Conservation (phyloP, 2,329 filamentous ascomycete species). For the Penicillium sumatraense region DNA sequence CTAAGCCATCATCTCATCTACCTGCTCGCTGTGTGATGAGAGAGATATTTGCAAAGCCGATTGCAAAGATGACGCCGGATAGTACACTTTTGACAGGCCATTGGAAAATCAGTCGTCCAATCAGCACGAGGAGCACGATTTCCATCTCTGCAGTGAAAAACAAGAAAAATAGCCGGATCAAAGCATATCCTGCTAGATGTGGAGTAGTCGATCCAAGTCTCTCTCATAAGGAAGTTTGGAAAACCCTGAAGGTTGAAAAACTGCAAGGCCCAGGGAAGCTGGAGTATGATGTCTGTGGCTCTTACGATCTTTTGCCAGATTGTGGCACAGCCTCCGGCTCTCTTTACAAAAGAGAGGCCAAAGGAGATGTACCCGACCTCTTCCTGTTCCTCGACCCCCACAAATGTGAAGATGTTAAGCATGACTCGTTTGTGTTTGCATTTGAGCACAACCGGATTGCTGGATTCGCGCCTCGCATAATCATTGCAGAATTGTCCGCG, state of each 20-base stretch:
- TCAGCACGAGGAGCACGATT: constrained; percentile 36
- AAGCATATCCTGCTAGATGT: constrained; percentile 43
- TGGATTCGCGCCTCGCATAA: constrained; percentile 51
- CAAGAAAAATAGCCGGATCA: constrained; percentile 22
- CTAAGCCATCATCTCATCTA: constrained; percentile 44
- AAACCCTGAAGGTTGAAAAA: constrained; percentile 15
- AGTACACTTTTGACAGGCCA: constrained; percentile 40
- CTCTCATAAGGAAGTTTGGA: constrained; percentile 52
- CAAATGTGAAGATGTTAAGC: constrained; percentile 48
- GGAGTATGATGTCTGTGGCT: constrained; percentile 47
- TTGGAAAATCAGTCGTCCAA: constrained; percentile 52
- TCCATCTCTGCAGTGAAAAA: constrained; percentile 43
- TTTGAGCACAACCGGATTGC: constrained; percentile 51
- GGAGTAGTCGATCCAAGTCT: constrained; percentile 42
- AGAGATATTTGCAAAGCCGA: constrained; percentile 49
- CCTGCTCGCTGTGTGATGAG: constrained; percentile 47
- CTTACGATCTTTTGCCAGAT: constrained; percentile 56
- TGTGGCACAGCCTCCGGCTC: constrained; percentile 63
- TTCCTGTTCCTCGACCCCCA: constrained; percentile 65
- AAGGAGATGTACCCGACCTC: constrained; percentile 34
- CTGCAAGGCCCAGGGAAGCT: not conserved
- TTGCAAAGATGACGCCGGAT: constrained; percentile 52
- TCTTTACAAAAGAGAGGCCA: constrained; percentile 54
- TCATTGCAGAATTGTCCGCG: constrained; percentile 53
- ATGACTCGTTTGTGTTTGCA: constrained; percentile 64